Base-by-base conservation (phyloP, 78 protist species). In the Capsaspora owczarzaki region DNA sequence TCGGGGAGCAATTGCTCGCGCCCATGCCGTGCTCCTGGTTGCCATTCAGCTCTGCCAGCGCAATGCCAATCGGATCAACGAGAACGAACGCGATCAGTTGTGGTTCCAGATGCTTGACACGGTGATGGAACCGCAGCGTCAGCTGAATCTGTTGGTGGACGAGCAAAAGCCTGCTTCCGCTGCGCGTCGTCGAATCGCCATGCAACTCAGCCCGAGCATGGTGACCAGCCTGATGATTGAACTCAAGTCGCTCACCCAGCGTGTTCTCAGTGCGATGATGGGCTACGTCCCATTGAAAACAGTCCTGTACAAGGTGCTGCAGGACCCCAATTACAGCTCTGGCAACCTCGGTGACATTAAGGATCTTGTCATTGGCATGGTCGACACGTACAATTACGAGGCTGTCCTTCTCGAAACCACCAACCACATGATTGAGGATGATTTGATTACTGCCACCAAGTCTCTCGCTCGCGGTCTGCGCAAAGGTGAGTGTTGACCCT, bases 331-430 rank as follows among this genome's bases (percentile, higher is more conserved):
- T 16, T 61, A 20, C n/a, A 61, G 8, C 14, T 29, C 20, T 16
- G 20, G 31, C 20, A 61, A 27, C 5, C 69, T 61, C 19, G 20
- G 69, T 61, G 69, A 27, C 14, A 61, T 61, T 16, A 61, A 61
- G 75, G 75, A 69, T 41, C 1, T 69, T 37, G 43, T 69, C 33
- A 33, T 49, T 3, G 75, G 75, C 20, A 69, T 69, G 75, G 31
- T 69, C 19, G 75, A 69, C 31, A 69, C 75, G 23, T 29, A 29
- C n/a, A 12, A 41, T 23, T 69, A 69, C 29, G 75, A 69, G 23
- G 49, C 6, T 25, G 41, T 49, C 31, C 75, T 40, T 1, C 75
- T 69, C 19, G 2, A 4, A 25, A 63, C 72, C 4, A 63, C 72
- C 38, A 63, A 63, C 41, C 43, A 25, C 72, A 63, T 63, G 33